phyloP scores from a whole-genome alignment of 2,329 filamentous ascomycete genomes.

The Talaromyces sp. region DNA sequence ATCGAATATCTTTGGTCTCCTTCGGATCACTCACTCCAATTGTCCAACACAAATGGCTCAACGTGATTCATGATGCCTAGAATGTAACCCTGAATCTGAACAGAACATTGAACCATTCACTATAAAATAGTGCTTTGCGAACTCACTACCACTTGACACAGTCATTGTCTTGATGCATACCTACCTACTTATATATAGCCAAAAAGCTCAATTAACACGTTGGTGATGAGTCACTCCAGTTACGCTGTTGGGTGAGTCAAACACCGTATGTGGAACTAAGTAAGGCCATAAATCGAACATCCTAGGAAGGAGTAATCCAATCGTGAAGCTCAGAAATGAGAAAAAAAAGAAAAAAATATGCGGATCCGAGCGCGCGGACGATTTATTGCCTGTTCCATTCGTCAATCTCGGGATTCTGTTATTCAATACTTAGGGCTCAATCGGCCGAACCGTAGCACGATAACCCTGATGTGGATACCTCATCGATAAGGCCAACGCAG shows the following conservation, averaged over 20 bases:
- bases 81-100: background rate
- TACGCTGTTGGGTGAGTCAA: background rate
- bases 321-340: no score
- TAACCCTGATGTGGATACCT: background rate
- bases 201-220: background rate
- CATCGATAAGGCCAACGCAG: background rate
- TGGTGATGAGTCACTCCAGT: background rate
- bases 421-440: background rate
- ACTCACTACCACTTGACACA: no score
- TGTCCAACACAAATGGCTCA: background rate
- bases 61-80: background rate
- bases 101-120: no score
- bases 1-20: background rate
- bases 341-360: no score
- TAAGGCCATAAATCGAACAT: no score
- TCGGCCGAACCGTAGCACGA: background rate
- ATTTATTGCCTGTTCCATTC: background rate
- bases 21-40: background rate
- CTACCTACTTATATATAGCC: background rate
- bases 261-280: background rate
- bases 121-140: no score
- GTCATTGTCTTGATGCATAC: no score
- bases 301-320: background rate
- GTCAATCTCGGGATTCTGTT: no score
- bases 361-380: background rate